phyloP scores from a whole-genome alignment of 371 early-diverging fungal genomes.

The Ordospora colligata region DNA sequence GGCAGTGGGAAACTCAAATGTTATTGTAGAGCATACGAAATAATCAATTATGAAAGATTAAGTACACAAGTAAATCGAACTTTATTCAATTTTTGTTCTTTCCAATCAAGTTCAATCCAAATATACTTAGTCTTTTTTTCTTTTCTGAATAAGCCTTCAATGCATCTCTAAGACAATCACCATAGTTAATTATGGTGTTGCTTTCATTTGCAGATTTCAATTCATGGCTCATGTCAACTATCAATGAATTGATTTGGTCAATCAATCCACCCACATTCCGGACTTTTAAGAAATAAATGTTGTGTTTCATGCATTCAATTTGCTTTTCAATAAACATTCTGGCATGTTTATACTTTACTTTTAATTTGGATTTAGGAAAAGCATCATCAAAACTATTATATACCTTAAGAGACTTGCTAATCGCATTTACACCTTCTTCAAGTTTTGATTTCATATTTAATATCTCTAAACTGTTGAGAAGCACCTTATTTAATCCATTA shows the following conservation, averaged over 20 bases:
- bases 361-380: not conserved
- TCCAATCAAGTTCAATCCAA: not conserved
- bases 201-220: not conserved
- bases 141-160: conserved; percentile 1
- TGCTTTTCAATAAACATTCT: conserved; percentile 9
- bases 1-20: not conserved
- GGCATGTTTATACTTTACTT: not conserved
- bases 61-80: not conserved
- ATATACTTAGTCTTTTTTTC: not conserved
- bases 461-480: not conserved
- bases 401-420: not conserved
- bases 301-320: not conserved
- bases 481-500: not conserved
- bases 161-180: not conserved
- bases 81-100: not conserved
- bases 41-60: not conserved
- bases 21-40: not conserved
- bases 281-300: not conserved
- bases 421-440: not conserved
- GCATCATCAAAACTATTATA: not conserved
- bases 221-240: conserved; percentile 1
- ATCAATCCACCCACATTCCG: not conserved
- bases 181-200: not conserved
- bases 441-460: not conserved
- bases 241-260: not conserved